Conservation (phyloP, 2,329 filamentous ascomycete species). For the Sclerotinia nivalis region DNA sequence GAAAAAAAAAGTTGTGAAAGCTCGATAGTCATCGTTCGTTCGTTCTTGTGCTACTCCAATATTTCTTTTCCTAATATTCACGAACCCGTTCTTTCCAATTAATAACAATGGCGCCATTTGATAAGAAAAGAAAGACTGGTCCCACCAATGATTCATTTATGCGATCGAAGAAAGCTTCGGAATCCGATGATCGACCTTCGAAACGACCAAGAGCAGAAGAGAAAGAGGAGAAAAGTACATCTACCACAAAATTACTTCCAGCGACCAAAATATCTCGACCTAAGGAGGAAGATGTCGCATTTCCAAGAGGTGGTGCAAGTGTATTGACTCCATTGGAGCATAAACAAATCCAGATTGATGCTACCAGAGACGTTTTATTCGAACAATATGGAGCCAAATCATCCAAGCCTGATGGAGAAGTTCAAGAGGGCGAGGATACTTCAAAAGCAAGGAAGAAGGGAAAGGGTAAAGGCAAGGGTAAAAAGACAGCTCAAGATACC, state of each 20-base stretch:
- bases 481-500: constrained; percentile 52
- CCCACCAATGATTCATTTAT: constrained; percentile 42
- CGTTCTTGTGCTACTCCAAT: constrained; percentile 1
- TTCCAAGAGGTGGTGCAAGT: constrained; percentile 89
- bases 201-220: constrained; percentile 39
- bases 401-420: constrained; percentile 43
- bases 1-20: constrained; percentile 28
- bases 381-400: constrained; percentile 69
- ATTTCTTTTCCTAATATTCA: constrained; percentile 12
- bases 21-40: neutral
- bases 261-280: constrained; percentile 46
- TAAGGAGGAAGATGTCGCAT: constrained; percentile 82
- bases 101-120: constrained; percentile 40
- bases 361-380: constrained; percentile 86
- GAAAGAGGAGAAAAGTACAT: constrained; percentile 31
- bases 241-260: constrained; percentile 29
- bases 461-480: constrained; percentile 57
- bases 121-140: constrained; percentile 40
- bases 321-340: constrained; percentile 90
- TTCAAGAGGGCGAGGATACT: constrained; percentile 38
- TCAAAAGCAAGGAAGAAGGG: constrained; percentile 43
- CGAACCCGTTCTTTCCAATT: neutral
- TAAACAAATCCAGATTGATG: constrained; percentile 94
- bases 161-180: constrained; percentile 35
- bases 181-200: constrained; percentile 35